Base-by-base conservation (phyloP, 2,329 filamentous ascomycete genomes). In the Phialocephala subalpina region DNA sequence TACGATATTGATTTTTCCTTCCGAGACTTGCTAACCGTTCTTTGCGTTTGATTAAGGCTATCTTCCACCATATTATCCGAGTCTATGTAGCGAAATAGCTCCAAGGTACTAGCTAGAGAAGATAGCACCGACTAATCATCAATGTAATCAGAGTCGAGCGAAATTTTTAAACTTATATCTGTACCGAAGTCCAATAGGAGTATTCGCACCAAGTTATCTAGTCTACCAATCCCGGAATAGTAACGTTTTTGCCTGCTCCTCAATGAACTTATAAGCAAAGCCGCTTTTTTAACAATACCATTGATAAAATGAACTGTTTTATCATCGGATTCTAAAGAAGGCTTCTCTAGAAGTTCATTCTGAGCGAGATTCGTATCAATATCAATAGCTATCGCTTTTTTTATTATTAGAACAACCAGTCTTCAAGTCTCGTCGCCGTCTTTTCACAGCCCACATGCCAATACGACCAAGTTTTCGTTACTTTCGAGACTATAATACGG, bases 221-320 rank as follows among this genome's bases (percentile, higher is more conserved):
- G 18, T 11, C n/a, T 45, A n/a, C 18, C n/a, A 20, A 18, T 7
- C 20, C 42, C 20, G 18, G 42, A 45, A 20, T 18, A 45, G 16
- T 7, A 45, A n/a, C 18, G 16, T 20, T n/a, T 18, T n/a, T n/a
- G n/a, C 18, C 12, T 45, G 42, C 42, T 45, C 16, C 20, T 45
- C 42, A n/a, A 45, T 45, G 42, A 45, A n/a, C 42, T n/a, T n/a
- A 45, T 45, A 18, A 45, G 18, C 42, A n/a, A 45, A n/a, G 42
- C 42, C 3, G n/a, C 18, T 18, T 45, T n/a, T 18, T 45, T 9
- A 20, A 14, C 42, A 45, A 45, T n/a, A 45, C 20, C 42, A 45
- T 45, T n/a, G 18, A 45, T n/a, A n/a, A 45, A 3, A n/a, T 45
- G 42, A 45, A 45, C 2, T n/a, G 42, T 45, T 45, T 45, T n/a